A percentile compares a stretch with the other conserved stretches of the same genome.
These are phyloP conservation scores for Mycena rebaudengoi DNA, from an alignment of 768 basidiomycete species.

Conservation along the genomic window DNA sequence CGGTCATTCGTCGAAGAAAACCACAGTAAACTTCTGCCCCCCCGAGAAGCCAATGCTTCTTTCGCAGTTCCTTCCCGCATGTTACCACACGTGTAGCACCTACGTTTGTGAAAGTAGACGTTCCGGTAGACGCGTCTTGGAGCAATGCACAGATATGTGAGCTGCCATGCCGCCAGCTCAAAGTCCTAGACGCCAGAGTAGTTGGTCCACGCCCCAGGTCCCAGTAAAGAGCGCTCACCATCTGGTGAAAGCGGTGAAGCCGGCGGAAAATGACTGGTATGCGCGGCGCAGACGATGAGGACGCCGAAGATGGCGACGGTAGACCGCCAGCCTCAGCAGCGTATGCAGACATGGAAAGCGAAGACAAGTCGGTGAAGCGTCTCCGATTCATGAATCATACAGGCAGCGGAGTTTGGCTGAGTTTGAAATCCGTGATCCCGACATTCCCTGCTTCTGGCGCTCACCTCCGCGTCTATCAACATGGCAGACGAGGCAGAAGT, in stretches of 20 bases:
- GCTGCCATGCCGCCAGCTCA: slow-evolving; percentile 95
- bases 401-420: slow-evolving; percentile 27
- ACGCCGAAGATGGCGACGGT: slow-evolving; percentile 40
- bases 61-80: too few species aligned
- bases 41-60: too few species aligned
- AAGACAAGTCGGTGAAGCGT: background rate
- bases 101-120: slow-evolving; percentile 98
- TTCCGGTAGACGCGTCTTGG: slow-evolving; percentile 97
- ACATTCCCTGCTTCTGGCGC: slow-evolving; percentile 13
- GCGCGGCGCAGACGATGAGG: slow-evolving; percentile 54
- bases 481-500: slow-evolving; percentile 77
- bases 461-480: slow-evolving; percentile 27
- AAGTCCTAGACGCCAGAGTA: slow-evolving; percentile 73
- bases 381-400: slow-evolving; percentile 6
- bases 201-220: background rate
- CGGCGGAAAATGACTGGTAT: slow-evolving; percentile 85
- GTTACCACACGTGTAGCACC: slow-evolving; percentile 40
- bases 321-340: slow-evolving; percentile 49
- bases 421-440: slow-evolving; percentile 25
- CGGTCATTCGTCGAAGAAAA: too few species aligned
- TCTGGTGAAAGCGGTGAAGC: slow-evolving; percentile 84
- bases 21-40: too few species aligned
- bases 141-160: slow-evolving; percentile 92
- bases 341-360: slow-evolving; percentile 38
- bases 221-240: slow-evolving; percentile 58